phyloP scores from a whole-genome alignment of 225 moss, liverwort and hornwort genomes.

The Climacium dendroides region DNA sequence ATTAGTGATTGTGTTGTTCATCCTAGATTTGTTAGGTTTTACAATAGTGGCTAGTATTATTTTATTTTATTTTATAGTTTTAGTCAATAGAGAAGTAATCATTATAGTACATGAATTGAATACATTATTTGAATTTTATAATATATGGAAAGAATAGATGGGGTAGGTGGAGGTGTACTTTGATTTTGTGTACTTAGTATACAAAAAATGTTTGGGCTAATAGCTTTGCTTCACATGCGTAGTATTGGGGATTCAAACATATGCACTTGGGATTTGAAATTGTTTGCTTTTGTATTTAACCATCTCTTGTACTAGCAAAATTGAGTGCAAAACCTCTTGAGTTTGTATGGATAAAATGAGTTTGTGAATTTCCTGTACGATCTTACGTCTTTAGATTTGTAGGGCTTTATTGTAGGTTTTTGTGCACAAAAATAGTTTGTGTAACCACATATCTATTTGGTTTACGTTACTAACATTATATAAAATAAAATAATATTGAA shows the following conservation, averaged over 20 bases:
- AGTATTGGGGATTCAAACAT: fast-evolving
- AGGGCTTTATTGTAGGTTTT: too few species aligned
- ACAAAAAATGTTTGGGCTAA: fast-evolving
- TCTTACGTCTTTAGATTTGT: too few species aligned
- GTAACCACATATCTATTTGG: too few species aligned
- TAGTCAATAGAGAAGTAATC: fast-evolving
- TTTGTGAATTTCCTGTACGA: too few species aligned
- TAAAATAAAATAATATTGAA: too few species aligned
- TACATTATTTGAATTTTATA: background rate
- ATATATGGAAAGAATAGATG: fast-evolving
- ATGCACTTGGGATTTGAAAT: too few species aligned
- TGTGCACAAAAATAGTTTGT: too few species aligned
- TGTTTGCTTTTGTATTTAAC: background rate
- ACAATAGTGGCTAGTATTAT: background rate
- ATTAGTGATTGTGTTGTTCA: background rate
- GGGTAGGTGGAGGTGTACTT: background rate
- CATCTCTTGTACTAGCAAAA: background rate
- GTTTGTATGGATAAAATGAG: too few species aligned
- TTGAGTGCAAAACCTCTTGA: too few species aligned
- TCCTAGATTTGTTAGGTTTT: background rate
- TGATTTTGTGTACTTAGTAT: fast-evolving
- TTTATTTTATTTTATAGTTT: background rate
- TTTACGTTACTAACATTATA: too few species aligned
- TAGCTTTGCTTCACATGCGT: background rate
- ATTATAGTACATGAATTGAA: background rate